Conservation (phyloP, 2,329 filamentous ascomycete species). For the Fusarium algeriense region DNA sequence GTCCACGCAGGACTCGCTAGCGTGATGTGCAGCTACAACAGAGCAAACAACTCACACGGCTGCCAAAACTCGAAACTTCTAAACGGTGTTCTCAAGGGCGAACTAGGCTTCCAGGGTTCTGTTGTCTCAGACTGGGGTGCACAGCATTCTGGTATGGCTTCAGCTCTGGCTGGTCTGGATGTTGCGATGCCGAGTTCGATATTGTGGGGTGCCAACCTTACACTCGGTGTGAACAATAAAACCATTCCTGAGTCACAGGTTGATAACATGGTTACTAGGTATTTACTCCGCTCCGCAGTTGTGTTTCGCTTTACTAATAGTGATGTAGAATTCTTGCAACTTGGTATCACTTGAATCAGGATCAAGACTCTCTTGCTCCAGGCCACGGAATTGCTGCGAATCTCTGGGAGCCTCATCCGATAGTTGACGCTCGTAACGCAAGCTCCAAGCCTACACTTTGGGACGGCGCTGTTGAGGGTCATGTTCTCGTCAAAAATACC, state of each 20-base stretch:
- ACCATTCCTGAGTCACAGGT: constrained; percentile 16
- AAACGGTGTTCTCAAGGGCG: constrained; percentile 70
- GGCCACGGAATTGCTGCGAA: background rate
- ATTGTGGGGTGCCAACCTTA: constrained; percentile 15
- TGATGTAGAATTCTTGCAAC: background rate
- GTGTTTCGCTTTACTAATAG: background rate
- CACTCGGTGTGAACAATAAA: constrained; percentile 17
- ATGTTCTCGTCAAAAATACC: constrained; percentile 20
- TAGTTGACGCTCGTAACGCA: constrained; percentile 10
- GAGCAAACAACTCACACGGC: constrained; percentile 68
- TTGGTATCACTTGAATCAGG: constrained; percentile 20
- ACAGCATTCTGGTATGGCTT: constrained; percentile 14
- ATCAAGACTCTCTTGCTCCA: background rate
- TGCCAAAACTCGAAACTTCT: constrained; percentile 27
- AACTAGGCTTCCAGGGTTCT: constrained; percentile 77
- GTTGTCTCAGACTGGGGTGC: constrained; percentile 66
- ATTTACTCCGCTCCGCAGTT: fast-evolving
- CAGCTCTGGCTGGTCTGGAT: constrained; percentile 11
- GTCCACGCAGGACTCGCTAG: constrained; percentile 80
- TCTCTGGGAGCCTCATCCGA: background rate
- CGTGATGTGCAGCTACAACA: constrained; percentile 85
- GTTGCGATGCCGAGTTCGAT: constrained; percentile 49
- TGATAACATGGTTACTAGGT: constrained; percentile 29
- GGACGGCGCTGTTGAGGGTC: constrained; percentile 8
- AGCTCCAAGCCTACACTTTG: constrained; percentile 10